Base-by-base conservation (phyloP, 139 green algal genomes). In the Asterochloris erici region DNA sequence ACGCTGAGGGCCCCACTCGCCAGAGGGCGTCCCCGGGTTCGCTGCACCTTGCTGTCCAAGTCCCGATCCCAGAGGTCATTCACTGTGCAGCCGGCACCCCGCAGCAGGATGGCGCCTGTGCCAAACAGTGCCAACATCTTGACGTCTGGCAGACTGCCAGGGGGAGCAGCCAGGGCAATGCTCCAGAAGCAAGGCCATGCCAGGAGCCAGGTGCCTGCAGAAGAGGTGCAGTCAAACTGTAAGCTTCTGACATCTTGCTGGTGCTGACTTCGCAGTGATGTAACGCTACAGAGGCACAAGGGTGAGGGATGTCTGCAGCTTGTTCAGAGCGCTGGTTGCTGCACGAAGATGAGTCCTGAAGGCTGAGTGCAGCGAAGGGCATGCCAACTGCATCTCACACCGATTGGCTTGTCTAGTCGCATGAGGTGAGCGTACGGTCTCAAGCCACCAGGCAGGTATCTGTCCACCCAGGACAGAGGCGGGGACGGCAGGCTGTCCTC, bases 31-130 rank as follows among this genome's bases (percentile, higher is more conserved):
- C 61, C 82, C n/a, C 83, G 78, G 0, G 95, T 98, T 29, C 95
- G 88, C 74, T 92, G 91, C 77, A 97, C 94, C 74, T 92, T 79
- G 15, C 73, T 71, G 86, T 98, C 95, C 74, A 98, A 79, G 38
- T 97, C 89, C 6, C 89, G 77, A 82, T 99, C 97, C 93, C 95
- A 98, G 73, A 99, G 81, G 88, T 99, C 97, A 85, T 99, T 99
- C 17, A 99, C 85, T 23, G 95, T 99, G 90, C 97, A 99, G 75
- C 97, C 97, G 11, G 95, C 92, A 17, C 94, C 92, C 0, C 95
- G 84, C 78, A 98, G 88, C 63, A 98, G 87, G 68, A 99, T 81
- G 0, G 96, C 86, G 0, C 96, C 96, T 21, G 79, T 77, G 9
- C 89, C 93, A 89, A 99, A 99, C 26, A 99, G 88, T 0, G 86